Evolutionary conservation across 1,284 basidiomycete genomes (phyloP), one percentile per base, ranked within the genome.

Genomic region (Apiotrichum siamense): DNA sequence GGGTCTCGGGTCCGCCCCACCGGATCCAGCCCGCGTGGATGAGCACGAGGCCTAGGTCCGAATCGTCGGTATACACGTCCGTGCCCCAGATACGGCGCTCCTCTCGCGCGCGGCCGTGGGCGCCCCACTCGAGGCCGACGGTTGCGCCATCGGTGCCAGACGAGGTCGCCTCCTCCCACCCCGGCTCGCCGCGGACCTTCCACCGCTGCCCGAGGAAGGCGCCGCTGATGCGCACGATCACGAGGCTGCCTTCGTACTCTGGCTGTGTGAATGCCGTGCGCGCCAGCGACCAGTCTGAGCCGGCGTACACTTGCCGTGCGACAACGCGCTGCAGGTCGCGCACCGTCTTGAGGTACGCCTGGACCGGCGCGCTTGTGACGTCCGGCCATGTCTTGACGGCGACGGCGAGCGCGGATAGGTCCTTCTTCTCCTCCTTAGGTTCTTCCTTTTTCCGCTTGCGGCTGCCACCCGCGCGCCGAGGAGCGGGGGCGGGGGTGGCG

Each of bases 41-140:
- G 27, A 78, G 73, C 44, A 80, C 73, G 15, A 75, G 74, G 1
- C 79, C 67, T 6, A 80, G 67, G 59, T 80, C 78, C 24, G 79
- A 80, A 61, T 81, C 80, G 62, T 81, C 80, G n/a, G 79, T 80
- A 60, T 80, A 81, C 33, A 80, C 77, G 48, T 80, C 79, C 4
- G 78, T 80, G 7, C 80, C 80, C 79, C 79, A 80, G 27, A 79
- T 62, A 36, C 73, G 67, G 31, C 77, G 65, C 25, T 69, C 56
- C 7, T 33, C 49, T 50, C 53, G 54, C 18, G 57, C 56, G 35
- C 48, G 26, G 20, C 49, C 41, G 18, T 35, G 20, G 29, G 42
- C 35, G 27, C 49, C 54, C 32, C 49, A 51, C 11, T 57, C 61
- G 13, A 61, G 57, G 4, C 61, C 59, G 11, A 58, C 53, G 3